Base-by-base conservation (phyloP, 2,329 filamentous ascomycete species). In the Scedosporium boydii region DNA sequence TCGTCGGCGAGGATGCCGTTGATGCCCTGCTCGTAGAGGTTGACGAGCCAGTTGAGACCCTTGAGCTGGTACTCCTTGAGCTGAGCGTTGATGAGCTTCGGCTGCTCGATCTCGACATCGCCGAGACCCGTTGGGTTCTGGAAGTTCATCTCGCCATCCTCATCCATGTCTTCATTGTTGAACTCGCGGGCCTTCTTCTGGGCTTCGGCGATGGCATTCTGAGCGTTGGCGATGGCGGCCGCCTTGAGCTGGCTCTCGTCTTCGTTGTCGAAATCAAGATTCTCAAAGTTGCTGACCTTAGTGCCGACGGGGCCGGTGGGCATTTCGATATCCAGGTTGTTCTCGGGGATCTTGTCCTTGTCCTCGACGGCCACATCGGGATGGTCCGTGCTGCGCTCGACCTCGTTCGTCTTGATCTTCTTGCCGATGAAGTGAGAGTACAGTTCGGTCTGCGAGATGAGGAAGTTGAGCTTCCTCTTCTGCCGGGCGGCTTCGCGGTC, bases 401-500 rank as follows among this genome's bases (percentile, higher is more conserved):
- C 91, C 72, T 98, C 93, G 68, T 95, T 89, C 1, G 93, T 98
- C 78, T 96, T 96, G 77, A 98, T 96, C 81, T 99, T 99, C 79
- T 96, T 96, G 74, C 95, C 93, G 69, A 99, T 97, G 76, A 99
- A 99, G 81, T 99, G 95, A 51, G 93, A 98, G 80, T 99, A 99
- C 59, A 99, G 83, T 74, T 99, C 95, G 0, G 95, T 99, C 77
- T 99, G 95, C 1, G 93, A 97, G 74, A 99, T 99, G 66, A 99
- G 83, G 82, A 99, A 99, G 77, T 99, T 98, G 73, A 99, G 90
- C 80, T 99, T 99, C 70, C 95, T 87, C 84, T 96, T 96, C 78
- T 99, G 95, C 66, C 95, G 86, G 69, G 96, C 96, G 16, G 95
- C 92, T 83, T 99, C 95, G 67, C 96, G 92, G 69, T 98, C 95